These are phyloP conservation scores for Talaromyces funiculosus DNA, from an alignment of 2,329 filamentous ascomycete genomes.

Conservation along the genomic window DNA sequence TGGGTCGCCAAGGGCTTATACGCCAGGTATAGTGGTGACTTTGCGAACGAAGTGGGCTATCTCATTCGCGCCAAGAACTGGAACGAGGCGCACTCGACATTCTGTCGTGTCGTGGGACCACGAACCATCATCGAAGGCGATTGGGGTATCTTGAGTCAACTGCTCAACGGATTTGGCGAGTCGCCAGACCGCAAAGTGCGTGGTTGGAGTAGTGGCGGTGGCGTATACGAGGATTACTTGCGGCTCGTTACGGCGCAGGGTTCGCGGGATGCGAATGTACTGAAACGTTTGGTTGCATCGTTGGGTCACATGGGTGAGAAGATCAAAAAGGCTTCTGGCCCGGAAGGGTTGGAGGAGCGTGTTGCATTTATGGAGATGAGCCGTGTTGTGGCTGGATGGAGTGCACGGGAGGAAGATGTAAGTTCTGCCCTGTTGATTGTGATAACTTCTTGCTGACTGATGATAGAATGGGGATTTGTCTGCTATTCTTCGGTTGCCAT, in stretches of 20 bases:
- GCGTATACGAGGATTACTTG: slow-evolving; percentile 62
- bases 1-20: slow-evolving; percentile 82
- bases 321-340: slow-evolving; percentile 48
- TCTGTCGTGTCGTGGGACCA: slow-evolving; percentile 75
- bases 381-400: slow-evolving; percentile 62
- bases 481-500: slow-evolving; percentile 36
- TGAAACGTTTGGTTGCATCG: slow-evolving; percentile 45
- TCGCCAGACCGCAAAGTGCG: slow-evolving; percentile 56
- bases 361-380: slow-evolving; percentile 82
- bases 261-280: slow-evolving; percentile 36
- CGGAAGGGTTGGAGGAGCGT: slow-evolving; percentile 50
- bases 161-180: slow-evolving; percentile 66
- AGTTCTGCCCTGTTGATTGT: slow-evolving; percentile 22
- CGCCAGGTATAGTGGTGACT: slow-evolving; percentile 67
- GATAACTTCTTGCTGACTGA: background rate
- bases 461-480: slow-evolving; percentile 31
- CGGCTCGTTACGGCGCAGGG: slow-evolving; percentile 41
- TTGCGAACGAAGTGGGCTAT: slow-evolving; percentile 67
- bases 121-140: slow-evolving; percentile 75
- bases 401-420: slow-evolving; percentile 57
- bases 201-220: slow-evolving; percentile 65
- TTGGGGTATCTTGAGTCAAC: slow-evolving; percentile 60
- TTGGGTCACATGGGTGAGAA: slow-evolving; percentile 38
- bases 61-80: slow-evolving; percentile 72
- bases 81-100: slow-evolving; percentile 76